phyloP scores from a whole-genome alignment of 768 basidiomycete genomes.

The button mushroom (Agaricus bisporus) region DNA sequence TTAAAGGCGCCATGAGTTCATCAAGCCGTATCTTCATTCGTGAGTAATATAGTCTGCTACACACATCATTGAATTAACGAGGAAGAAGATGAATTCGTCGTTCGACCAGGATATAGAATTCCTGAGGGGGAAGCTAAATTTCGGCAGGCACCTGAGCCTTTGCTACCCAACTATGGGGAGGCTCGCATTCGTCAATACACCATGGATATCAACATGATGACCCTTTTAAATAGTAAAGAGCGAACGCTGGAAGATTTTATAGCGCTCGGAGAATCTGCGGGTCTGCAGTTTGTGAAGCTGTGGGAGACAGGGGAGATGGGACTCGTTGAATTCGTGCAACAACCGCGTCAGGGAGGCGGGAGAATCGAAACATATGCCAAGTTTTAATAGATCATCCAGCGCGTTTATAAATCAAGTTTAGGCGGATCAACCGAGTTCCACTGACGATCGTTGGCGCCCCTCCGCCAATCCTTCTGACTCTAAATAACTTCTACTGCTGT shows the following conservation, averaged over 20 bases:
- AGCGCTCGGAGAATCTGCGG: constrained; percentile 23
- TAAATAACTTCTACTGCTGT: no score
- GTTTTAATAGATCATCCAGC: no score
- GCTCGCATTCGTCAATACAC: constrained; percentile 33
- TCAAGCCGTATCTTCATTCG: constrained; percentile 30
- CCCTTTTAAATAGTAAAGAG: constrained; percentile 32
- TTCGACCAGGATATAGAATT: constrained; percentile 21
- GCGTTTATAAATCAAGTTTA: no score
- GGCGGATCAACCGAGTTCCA: no score
- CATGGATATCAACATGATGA: constrained; percentile 41
- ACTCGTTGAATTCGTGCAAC: constrained; percentile 20
- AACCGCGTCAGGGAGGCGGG: no score
- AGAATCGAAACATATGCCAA: no score
- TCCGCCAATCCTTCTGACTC: no score
- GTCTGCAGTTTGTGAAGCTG: constrained; percentile 24
- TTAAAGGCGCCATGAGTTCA: constrained; percentile 28
- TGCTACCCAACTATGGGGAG: constrained; percentile 41
- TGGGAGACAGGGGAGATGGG: constrained; percentile 25
- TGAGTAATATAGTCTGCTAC: constrained; percentile 12
- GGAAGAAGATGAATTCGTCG: constrained; percentile 29
- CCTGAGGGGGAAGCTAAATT: background rate
- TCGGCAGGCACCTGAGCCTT: constrained; percentile 31
- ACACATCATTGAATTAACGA: background rate
- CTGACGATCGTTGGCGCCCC: no score
- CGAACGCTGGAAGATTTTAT: constrained; percentile 34